Evolutionary conservation across 371 early-diverging fungal species (phyloP).

Genomic region (Polyrhizophydium stewartii): DNA sequence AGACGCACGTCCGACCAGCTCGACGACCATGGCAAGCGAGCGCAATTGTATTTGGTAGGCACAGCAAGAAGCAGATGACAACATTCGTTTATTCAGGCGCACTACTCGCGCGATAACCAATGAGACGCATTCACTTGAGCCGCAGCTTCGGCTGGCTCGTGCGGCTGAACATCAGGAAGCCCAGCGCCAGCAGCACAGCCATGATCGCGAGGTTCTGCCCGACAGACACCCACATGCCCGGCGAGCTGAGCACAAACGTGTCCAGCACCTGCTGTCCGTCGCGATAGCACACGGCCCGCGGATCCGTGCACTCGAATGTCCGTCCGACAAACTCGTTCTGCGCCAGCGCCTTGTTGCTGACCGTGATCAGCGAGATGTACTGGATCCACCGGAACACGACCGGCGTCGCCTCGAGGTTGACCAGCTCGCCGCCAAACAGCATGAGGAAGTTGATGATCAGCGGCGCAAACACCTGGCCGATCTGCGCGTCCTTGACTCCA

Average conservation of each 20-base stretch:
- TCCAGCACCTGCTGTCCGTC: not conserved
- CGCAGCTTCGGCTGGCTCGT: conserved; percentile 17
- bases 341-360: conserved; percentile 28
- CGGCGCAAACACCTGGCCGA: conserved; percentile 48
- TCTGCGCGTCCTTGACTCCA: conserved; percentile 28
- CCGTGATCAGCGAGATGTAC: conserved; percentile 34
- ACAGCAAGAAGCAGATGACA: no score
- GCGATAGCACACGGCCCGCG: not conserved
- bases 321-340: conserved; percentile 23
- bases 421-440: conserved; percentile 45
- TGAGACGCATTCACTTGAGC: conserved; percentile 15
- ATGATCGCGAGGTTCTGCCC: not conserved
- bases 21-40: no score
- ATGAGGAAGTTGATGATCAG: conserved; percentile 41
- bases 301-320: not conserved
- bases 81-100: no score
- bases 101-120: no score
- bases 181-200: conserved; percentile 7
- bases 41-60: no score
- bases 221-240: not conserved
- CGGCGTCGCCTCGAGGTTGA: conserved; percentile 37
- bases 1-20: no score
- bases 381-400: conserved; percentile 30
- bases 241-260: not conserved
- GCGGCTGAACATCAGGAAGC: conserved; percentile 10